Evolutionary conservation across 2,329 filamentous ascomycete genomes (phyloP).

Genomic region (Penicillium sp.): DNA sequence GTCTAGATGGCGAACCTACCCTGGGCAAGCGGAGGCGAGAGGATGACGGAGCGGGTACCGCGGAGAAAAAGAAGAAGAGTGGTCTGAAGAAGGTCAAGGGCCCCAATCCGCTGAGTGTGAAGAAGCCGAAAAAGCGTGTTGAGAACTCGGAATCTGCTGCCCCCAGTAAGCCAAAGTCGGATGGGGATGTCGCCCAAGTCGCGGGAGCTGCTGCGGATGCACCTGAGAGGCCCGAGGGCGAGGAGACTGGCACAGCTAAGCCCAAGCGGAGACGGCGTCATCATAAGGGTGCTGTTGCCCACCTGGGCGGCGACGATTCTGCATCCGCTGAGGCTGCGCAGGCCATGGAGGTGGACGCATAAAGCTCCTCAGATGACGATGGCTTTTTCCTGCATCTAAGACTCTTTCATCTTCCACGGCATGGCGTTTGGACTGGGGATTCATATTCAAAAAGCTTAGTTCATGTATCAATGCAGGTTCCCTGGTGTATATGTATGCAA

Average conservation of each 20-base stretch:
- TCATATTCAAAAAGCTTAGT: slow-evolving; percentile 23
- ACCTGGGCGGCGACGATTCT: slow-evolving; percentile 18
- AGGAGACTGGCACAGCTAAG: slow-evolving; percentile 29
- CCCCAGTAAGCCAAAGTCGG: slow-evolving; percentile 20
- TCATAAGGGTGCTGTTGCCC: slow-evolving; percentile 29
- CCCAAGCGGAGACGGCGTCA: slow-evolving; percentile 37
- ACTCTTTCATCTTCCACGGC: slow-evolving; percentile 20
- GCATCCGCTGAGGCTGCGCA: slow-evolving; percentile 12
- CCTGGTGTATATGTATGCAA: slow-evolving; percentile 3
- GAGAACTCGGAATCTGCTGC: slow-evolving; percentile 20
- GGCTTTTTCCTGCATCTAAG: slow-evolving; percentile 8
- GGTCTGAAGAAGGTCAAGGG: slow-evolving; percentile 42
- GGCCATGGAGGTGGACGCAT: slow-evolving; percentile 22
- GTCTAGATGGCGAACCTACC: slow-evolving; percentile 33
- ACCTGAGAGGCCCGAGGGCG: slow-evolving; percentile 23
- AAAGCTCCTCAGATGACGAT: no score
- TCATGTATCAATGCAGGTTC: no score
- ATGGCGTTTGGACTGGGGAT: slow-evolving; percentile 33
- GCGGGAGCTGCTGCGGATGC: slow-evolving; percentile 9
- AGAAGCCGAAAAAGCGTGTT: slow-evolving; percentile 44
- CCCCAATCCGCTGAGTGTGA: slow-evolving; percentile 49
- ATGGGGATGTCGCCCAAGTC: slow-evolving; percentile 7
- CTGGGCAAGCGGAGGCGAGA: slow-evolving; percentile 35
- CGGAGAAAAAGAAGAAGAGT: slow-evolving; percentile 34
- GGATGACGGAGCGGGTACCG: slow-evolving; percentile 25